Conservation (phyloP, 2,329 filamentous ascomycete species). For the Colletotrichum musicola region DNA sequence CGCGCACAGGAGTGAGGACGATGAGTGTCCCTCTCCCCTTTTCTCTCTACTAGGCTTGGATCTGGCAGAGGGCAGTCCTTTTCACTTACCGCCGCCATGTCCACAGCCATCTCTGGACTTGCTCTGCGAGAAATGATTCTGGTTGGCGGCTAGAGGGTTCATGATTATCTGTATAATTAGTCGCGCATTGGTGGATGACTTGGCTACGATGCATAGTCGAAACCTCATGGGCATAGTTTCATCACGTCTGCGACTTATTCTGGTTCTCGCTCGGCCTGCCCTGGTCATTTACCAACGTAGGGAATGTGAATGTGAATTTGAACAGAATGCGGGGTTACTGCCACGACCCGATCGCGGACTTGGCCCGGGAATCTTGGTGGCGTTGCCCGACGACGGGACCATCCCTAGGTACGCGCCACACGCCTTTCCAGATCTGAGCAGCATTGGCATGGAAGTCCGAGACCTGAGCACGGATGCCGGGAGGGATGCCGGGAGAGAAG, state of each 20-base stretch:
- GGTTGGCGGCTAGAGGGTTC: background rate
- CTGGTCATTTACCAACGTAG: background rate
- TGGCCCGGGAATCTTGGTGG: background rate
- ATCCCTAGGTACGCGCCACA: conserved; percentile 11
- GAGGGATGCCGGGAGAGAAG: too few species aligned
- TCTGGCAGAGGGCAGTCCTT: background rate
- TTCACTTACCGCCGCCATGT: background rate
- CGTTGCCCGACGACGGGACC: conserved; percentile 11
- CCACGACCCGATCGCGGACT: background rate
- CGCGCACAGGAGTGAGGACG: background rate
- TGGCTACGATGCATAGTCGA: background rate
- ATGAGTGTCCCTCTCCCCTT: too few species aligned
- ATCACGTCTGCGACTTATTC: conserved; percentile 16
- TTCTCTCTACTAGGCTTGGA: background rate
- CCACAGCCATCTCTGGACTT: background rate
- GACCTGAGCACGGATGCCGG: background rate
- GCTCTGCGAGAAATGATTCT: background rate
- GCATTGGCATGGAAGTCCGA: conserved; percentile 22
- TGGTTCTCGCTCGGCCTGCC: background rate
- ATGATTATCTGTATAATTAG: conserved; percentile 11
- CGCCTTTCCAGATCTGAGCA: conserved; percentile 21
- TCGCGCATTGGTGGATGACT: background rate
- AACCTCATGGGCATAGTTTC: conserved; percentile 31
- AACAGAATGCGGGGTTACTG: conserved; percentile 15
- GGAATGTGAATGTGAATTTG: too few species aligned